phyloP scores from a whole-genome alignment of 2,329 filamentous ascomycete genomes.

The Pseudopithomyces chartarum region DNA sequence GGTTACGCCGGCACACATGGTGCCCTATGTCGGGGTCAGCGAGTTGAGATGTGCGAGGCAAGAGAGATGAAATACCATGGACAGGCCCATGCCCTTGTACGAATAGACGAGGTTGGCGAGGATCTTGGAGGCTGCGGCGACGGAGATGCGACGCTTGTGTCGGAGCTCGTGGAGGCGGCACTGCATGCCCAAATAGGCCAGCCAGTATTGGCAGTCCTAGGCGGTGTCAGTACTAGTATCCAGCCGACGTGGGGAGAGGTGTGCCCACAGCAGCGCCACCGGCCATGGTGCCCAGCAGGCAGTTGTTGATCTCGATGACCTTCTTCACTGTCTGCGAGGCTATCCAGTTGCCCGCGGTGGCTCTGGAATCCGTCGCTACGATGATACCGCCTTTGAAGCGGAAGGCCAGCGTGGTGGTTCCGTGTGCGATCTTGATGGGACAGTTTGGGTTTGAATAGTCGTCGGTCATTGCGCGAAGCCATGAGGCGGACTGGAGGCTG shows the following conservation, averaged over 20 bases:
- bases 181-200: conserved; percentile 98
- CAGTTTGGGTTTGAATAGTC: conserved; percentile 95
- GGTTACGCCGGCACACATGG: conserved; percentile 98
- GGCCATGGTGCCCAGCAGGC: conserved; percentile 95
- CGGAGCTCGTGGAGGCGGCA: conserved; percentile 98
- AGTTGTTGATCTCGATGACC: conserved; percentile 97
- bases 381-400: conserved; percentile 98
- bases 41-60: neutral
- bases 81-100: conserved; percentile 98
- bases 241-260: neutral
- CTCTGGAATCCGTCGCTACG: conserved; percentile 95
- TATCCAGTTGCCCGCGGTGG: conserved; percentile 98
- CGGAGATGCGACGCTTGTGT: conserved; percentile 97
- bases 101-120: conserved; percentile 97
- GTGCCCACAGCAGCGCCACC: conserved; percentile 82
- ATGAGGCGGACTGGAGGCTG: conserved; percentile 76
- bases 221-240: conserved; percentile 19
- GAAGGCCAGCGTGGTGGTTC: conserved; percentile 97
- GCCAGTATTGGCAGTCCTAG: conserved; percentile 98
- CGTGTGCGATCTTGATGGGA: conserved; percentile 99
- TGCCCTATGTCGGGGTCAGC: conserved; percentile 60
- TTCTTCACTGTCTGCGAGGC: conserved; percentile 99
- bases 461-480: conserved; percentile 96
- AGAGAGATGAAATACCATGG: conserved; percentile 64
- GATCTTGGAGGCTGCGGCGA: conserved; percentile 97